Base-by-base conservation (phyloP, 2,329 filamentous ascomycete genomes). In the Cercospora berteroae region DNA sequence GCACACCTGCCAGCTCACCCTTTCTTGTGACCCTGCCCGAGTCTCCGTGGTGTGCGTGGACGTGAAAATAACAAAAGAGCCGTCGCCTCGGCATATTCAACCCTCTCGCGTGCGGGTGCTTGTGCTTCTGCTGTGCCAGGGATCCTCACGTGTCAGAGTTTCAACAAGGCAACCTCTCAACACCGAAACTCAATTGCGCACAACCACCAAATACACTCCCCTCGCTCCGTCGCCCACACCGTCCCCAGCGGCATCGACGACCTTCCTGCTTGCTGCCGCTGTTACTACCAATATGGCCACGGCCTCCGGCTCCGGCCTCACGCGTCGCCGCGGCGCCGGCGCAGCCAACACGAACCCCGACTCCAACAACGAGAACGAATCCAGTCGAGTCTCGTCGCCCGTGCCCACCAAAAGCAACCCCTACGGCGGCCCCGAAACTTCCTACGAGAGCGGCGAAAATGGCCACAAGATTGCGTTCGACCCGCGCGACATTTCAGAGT, bases 381-480 rank as follows among this genome's bases (percentile, higher is more conserved):
- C 84, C 75, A 88, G 86, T 81, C 85, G 89, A 77, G 88, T 91
- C 73, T 84, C 85, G 75, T 90, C 88, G 60, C 89, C 89, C 44
- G 83, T 84, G 66, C 87, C 89, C 69, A 80, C 82, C 84, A 88
- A 83, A 82, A 88, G 83, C 84, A 87, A 83, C 69, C 79, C 79
- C 74, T 84, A 83, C 68, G 78, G 84, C 74, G 82, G 81, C 20
- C 87, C 87, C 64, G 88, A 89, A 82, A 97, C 95, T 69, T 94
- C 91, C 76, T 98, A 96, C 84, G 91, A 94, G 82, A 65, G 64
- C 76, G 82, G 90, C 80, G 94, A 96, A 82, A 97, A 97, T 83
- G 95, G 95, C 73, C 95, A 98, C 86, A 97, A 96, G 86, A 98
- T 99, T 80, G 95, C 94, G 9, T 99, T 93, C 80, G 95, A 99